These are phyloP conservation scores for Medicago ruthenica DNA, from an alignment of 306 rosid genomes.

Conservation along the genomic window DNA sequence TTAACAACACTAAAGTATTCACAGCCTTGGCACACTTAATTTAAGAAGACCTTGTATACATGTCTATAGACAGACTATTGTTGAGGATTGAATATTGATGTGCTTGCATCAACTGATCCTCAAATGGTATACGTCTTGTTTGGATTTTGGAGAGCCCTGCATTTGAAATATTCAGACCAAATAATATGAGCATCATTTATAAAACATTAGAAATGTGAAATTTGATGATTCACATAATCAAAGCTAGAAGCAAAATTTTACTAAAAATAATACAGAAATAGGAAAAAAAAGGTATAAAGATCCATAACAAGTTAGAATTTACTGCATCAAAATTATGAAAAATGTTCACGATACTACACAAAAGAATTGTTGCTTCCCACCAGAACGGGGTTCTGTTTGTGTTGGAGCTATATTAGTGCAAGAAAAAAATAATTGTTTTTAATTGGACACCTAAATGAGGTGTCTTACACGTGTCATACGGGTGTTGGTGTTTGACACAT, in stretches of 20 bases:
- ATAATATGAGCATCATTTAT: not conserved
- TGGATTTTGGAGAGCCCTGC: slow-evolving; percentile 24
- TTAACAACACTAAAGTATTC: not conserved
- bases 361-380: not conserved
- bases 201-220: not conserved
- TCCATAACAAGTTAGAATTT: not conserved
- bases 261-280: not conserved
- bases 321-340: not conserved
- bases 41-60: not conserved
- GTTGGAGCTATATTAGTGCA: not conserved
- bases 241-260: not conserved
- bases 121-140: slow-evolving; percentile 17
- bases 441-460: not conserved
- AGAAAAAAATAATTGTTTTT: not conserved
- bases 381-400: not conserved
- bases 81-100: slow-evolving; percentile 16
- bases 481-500: not conserved
- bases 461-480: not conserved
- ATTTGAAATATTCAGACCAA: not conserved
- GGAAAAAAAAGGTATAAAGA: not conserved
- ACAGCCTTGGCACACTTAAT: not conserved
- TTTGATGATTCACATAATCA: not conserved
- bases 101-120: slow-evolving; percentile 32
- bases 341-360: not conserved
- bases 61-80: slow-evolving; percentile 12